A percentile compares a stretch with the other conserved stretches of the same genome.
Conservation (phyloP, 176 grass and related monocot genomes). For the Triticum dicoccoides region DNA sequence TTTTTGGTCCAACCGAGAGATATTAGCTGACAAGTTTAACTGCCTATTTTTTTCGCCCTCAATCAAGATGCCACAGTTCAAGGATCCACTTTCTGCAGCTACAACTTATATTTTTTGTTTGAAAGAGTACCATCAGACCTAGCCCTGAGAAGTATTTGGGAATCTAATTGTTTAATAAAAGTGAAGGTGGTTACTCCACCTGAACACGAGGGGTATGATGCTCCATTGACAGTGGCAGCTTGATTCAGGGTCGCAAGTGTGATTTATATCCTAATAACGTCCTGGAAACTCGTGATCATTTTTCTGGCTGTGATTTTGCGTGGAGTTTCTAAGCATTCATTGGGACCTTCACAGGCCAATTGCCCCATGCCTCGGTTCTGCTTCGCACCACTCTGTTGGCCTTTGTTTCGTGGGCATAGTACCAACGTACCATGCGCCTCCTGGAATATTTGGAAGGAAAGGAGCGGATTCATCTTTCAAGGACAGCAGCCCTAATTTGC, state of each 20-base stretch:
- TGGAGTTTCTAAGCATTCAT: not conserved
- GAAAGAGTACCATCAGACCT: not conserved
- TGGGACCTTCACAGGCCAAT: not conserved
- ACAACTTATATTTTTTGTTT: not conserved
- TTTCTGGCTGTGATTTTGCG: not conserved
- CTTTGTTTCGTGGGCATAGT: not conserved
- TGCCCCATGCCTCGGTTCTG: not conserved
- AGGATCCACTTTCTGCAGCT: not conserved
- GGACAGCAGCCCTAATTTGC: not conserved
- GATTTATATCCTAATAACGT: not conserved
- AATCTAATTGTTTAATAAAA: not conserved
- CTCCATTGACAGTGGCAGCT: not conserved
- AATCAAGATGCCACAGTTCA: not conserved
- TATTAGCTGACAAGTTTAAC: not conserved
- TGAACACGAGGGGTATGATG: not conserved
- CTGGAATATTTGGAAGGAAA: not conserved
- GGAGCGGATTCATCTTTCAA: too few species aligned
- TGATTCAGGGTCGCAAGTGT: not conserved
- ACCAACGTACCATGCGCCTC: too few species aligned
- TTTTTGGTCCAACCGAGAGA: not conserved
- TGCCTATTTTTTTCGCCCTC: not conserved
- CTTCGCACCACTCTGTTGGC: not conserved
- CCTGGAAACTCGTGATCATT: not conserved
- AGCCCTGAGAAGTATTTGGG: not conserved
- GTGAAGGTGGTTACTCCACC: not conserved